phyloP scores from a whole-genome alignment of 108 stramenopile genomes.

The Cylindrotheca fusiformis region DNA sequence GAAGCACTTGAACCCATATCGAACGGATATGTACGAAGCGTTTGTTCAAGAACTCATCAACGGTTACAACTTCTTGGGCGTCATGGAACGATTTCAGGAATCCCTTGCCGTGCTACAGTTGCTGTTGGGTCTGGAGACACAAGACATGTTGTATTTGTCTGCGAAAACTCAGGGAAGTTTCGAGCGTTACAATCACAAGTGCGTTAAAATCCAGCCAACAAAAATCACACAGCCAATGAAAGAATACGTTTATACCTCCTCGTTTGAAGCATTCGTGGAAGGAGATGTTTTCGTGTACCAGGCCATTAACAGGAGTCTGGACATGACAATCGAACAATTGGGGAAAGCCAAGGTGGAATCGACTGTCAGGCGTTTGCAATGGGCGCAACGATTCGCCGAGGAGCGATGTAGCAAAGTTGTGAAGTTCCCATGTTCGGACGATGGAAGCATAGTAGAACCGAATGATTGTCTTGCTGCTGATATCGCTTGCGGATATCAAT shows the following conservation, averaged over 20 bases:
- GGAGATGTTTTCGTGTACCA: constrained; percentile 34
- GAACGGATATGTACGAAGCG: constrained; percentile 7
- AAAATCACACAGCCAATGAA: constrained; percentile 21
- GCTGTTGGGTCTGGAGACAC: constrained; percentile 32
- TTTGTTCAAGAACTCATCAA: constrained; percentile 15
- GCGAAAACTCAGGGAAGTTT: constrained; percentile 2
- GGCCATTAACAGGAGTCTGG: constrained; percentile 25
- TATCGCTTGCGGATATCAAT: constrained; percentile 46
- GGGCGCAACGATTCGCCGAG: constrained; percentile 12
- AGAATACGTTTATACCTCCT: constrained; percentile 21
- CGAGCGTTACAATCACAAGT: constrained; percentile 5
- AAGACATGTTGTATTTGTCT: constrained; percentile 41
- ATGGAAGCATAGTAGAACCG: constrained; percentile 18
- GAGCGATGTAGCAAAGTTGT: neutral
- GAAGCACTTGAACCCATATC: constrained; percentile 21
- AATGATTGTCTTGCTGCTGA: constrained; percentile 38
- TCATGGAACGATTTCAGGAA: constrained; percentile 52
- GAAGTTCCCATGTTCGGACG: constrained; percentile 30
- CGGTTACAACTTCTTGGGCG: constrained; percentile 37
- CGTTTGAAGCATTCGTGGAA: constrained; percentile 22
- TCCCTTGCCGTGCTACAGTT: constrained; percentile 41
- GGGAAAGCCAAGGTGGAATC: constrained; percentile 26
- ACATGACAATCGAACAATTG: constrained; percentile 33
- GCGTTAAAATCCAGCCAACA: constrained; percentile 1
- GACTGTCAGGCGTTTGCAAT: constrained; percentile 15